phyloP scores from a whole-genome alignment of 306 rosid genomes.

The Lagenaria siceraria region DNA sequence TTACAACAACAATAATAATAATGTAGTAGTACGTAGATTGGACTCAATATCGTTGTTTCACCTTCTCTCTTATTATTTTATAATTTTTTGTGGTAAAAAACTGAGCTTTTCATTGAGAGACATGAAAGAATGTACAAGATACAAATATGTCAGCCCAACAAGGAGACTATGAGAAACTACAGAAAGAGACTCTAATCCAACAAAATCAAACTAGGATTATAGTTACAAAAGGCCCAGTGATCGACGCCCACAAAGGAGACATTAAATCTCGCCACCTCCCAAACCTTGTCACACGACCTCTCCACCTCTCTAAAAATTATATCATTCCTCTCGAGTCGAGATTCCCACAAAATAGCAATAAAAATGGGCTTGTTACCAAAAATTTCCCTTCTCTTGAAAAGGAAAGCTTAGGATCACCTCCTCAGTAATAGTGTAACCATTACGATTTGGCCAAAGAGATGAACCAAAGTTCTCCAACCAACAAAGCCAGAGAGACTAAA shows the following conservation, averaged over 20 bases:
- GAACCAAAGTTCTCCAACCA: neutral
- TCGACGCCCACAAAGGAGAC: neutral
- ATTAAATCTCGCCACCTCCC: neutral
- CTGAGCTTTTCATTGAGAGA: neutral
- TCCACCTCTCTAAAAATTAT: neutral
- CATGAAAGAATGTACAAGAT: neutral
- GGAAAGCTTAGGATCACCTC: neutral
- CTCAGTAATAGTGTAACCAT: neutral
- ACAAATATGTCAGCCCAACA: neutral
- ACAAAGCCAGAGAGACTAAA: neutral
- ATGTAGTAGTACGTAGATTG: neutral
- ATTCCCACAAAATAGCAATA: neutral
- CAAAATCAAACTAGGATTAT: neutral
- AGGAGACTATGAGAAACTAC: neutral
- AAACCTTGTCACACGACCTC: neutral
- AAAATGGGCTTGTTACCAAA: neutral
- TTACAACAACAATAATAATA: neutral
- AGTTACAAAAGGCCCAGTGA: neutral
- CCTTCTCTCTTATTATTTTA: no score
- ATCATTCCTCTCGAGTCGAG: neutral
- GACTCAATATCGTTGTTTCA: neutral
- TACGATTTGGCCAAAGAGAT: neutral
- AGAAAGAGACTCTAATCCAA: neutral
- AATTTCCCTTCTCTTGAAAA: neutral
- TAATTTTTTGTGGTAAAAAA: no score